These are phyloP conservation scores for Zygosaccharomyces bisporus DNA, from an alignment of 805 yeast species.

Conservation along the genomic window DNA sequence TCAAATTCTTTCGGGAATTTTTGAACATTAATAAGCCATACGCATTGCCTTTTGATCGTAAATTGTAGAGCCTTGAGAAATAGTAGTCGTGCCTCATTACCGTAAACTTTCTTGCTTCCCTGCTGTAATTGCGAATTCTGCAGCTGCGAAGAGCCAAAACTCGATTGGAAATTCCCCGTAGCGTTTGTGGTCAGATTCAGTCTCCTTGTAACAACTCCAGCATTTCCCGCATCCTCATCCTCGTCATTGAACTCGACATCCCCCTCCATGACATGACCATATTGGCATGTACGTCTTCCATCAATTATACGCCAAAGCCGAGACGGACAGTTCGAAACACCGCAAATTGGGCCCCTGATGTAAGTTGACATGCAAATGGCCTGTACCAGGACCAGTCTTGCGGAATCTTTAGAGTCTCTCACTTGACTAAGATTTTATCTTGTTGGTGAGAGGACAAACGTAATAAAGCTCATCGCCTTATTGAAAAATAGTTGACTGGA, in stretches of 20 bases:
- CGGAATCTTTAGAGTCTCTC: neutral
- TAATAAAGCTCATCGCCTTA: neutral
- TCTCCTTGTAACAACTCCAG: constrained; percentile 49
- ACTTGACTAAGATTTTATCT: neutral
- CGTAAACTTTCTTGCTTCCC: constrained; percentile 39
- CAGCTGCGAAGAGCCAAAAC: constrained; percentile 31
- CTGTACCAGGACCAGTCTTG: constrained; percentile 4
- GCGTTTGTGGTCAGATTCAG: constrained; percentile 48
- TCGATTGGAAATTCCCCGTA: constrained; percentile 38
- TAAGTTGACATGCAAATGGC: constrained; percentile 38
- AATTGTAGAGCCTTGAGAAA: constrained; percentile 48
- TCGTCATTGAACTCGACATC: constrained; percentile 77
- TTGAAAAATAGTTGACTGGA: no score
- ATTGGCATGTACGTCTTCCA: constrained; percentile 82
- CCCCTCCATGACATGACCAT: constrained; percentile 85
- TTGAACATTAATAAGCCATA: constrained; percentile 37
- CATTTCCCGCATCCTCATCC: constrained; percentile 52
- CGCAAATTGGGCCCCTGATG: constrained; percentile 80
- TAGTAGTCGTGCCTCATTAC: constrained; percentile 44
- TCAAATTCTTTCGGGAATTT: constrained; percentile 33
- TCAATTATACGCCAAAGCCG: constrained; percentile 64
- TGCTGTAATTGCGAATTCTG: constrained; percentile 13
- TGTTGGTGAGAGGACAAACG: no score
- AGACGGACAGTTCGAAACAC: constrained; percentile 85
- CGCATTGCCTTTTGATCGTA: constrained; percentile 47